These are phyloP conservation scores for Cotoneaster glaucophyllus DNA, from an alignment of 306 rosid genomes.

Conservation along the genomic window DNA sequence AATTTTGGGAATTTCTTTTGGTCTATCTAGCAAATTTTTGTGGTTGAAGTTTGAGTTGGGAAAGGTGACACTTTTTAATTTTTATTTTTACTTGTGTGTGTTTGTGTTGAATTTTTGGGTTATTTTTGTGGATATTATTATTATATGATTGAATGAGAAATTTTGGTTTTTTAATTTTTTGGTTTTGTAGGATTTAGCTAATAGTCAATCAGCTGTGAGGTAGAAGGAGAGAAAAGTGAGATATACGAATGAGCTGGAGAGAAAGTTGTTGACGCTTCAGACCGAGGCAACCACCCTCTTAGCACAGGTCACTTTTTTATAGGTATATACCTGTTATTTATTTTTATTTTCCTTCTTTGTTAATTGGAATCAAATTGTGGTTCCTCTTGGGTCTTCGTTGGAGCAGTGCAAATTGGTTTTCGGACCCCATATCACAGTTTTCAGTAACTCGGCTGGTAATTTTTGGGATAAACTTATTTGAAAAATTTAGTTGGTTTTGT, in stretches of 20 bases:
- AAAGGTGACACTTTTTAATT: background rate
- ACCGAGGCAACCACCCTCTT: constrained; percentile 79
- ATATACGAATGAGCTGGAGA: constrained; percentile 77
- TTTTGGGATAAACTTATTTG: background rate
- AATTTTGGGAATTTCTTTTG: background rate
- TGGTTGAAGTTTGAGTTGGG: background rate
- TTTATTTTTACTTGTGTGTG: background rate
- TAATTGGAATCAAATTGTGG: too few relatives aligned
- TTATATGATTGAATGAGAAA: background rate
- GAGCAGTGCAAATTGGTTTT: constrained; percentile 71
- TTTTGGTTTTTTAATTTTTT: background rate
- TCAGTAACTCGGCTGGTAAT: constrained; percentile 94
- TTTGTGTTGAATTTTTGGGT: background rate
- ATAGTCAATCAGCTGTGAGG: constrained; percentile 88
- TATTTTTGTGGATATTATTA: background rate
- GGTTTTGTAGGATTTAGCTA: constrained; percentile 66
- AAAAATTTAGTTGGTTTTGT: constrained; percentile 2
- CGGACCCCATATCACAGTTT: constrained; percentile 65
- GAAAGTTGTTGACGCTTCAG: constrained; percentile 88
- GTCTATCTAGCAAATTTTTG: background rate
- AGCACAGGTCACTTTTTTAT: constrained; percentile 62
- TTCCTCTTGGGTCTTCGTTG: constrained; percentile 32
- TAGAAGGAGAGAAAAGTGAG: constrained; percentile 89
- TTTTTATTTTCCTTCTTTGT: too few relatives aligned
- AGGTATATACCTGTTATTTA: constrained; percentile 40